These are phyloP conservation scores for Beauveria rudraprayagi DNA, from an alignment of 2,329 filamentous ascomycete genomes.

Conservation along the genomic window DNA sequence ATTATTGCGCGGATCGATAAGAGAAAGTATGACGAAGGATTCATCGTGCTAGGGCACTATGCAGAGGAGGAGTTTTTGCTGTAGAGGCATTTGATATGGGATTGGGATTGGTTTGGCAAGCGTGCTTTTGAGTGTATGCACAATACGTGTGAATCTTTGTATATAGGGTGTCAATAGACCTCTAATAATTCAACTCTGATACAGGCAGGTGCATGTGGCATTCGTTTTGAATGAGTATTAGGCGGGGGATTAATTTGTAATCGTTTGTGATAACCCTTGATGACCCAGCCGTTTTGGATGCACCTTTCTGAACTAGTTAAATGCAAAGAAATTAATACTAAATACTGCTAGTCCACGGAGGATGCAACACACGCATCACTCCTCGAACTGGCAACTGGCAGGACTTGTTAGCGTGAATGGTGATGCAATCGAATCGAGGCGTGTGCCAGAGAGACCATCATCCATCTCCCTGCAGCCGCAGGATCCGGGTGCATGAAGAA, in stretches of 20 bases:
- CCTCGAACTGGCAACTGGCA: not conserved
- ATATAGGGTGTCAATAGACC: not conserved
- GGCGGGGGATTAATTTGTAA: too few species aligned
- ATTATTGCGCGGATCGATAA: slow-evolving; percentile 73
- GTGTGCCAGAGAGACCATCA: not conserved
- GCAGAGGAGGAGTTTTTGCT: slow-evolving; percentile 60
- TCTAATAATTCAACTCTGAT: not conserved
- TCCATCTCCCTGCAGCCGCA: not conserved
- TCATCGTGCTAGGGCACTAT: slow-evolving; percentile 74
- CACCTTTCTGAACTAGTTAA: too few species aligned
- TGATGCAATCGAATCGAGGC: not conserved
- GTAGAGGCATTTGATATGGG: slow-evolving; percentile 11
- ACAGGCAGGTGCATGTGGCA: not conserved
- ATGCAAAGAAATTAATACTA: too few species aligned
- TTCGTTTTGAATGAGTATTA: too few species aligned
- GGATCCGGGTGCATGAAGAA: not conserved
- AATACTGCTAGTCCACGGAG: not conserved
- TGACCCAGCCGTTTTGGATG: too few species aligned
- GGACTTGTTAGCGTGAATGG: not conserved
- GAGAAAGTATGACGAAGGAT: slow-evolving; percentile 64
- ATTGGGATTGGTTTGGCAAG: not conserved
- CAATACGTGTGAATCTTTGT: not conserved
- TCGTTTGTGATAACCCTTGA: too few species aligned
- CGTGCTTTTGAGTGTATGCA: not conserved
- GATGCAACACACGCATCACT: not conserved